Percentiles rank a stretch among this genome's conserved stretches.
Evolutionary conservation across 805 yeast genomes (phyloP).

Genomic region (Spencermartinsiella europaea): DNA sequence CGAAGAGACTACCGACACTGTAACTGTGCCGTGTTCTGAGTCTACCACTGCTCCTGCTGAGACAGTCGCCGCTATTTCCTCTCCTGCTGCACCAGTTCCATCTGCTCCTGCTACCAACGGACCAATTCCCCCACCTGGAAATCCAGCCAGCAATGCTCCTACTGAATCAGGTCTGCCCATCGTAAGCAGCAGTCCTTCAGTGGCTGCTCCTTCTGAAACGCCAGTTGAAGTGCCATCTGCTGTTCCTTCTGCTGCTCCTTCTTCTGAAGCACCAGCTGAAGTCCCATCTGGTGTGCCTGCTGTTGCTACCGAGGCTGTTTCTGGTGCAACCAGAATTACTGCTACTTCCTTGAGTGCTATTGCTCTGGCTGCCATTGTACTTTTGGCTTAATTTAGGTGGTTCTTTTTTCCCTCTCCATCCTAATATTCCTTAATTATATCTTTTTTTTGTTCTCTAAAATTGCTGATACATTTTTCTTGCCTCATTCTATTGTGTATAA

Average conservation of each 20-base stretch:
- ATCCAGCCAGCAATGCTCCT: neutral
- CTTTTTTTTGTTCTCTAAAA: neutral
- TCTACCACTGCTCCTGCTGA: neutral
- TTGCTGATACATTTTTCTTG: too few relatives aligned
- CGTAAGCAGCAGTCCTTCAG: neutral
- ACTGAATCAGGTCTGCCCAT: neutral
- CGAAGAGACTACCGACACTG: conserved; percentile 5
- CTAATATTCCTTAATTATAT: neutral
- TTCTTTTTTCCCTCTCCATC: neutral
- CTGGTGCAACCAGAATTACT: neutral
- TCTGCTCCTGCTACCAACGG: neutral
- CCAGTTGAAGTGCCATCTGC: neutral
- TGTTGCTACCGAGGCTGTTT: neutral
- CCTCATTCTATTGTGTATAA: too few relatives aligned
- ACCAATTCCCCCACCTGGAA: neutral
- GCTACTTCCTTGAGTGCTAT: neutral
- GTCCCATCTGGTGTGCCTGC: neutral
- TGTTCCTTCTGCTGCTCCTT: neutral
- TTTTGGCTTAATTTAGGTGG: neutral
- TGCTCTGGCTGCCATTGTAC: neutral
- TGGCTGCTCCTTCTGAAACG: neutral
- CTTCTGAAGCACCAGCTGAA: neutral
- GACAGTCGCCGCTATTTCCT: conserved; percentile 2
- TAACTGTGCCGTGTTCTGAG: conserved; percentile 4
- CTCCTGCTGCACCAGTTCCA: neutral